Percentiles rank a stretch among this genome's conserved stretches.
Evolutionary conservation across 2,329 filamentous ascomycete genomes (phyloP).

Genomic region (Blumeria graminis): DNA sequence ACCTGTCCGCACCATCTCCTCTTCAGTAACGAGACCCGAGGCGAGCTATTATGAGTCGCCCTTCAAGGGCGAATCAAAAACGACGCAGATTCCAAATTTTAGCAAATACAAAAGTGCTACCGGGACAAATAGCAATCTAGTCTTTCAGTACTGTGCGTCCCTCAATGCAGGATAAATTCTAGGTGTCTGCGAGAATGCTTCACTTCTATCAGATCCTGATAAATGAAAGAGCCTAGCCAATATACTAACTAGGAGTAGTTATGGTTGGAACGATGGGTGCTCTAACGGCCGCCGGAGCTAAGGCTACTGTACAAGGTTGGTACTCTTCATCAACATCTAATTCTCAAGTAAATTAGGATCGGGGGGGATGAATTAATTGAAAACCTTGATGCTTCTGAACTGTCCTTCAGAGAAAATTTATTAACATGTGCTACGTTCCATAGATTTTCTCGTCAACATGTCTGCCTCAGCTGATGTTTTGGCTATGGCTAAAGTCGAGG

Average conservation of each 20-base stretch:
- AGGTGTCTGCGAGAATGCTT: not conserved
- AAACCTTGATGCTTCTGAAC: no score
- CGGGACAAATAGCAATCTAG: slow-evolving; percentile 48
- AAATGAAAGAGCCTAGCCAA: not conserved
- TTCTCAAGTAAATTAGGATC: not conserved
- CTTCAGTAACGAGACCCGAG: slow-evolving; percentile 13
- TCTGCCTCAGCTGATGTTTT: slow-evolving; percentile 94
- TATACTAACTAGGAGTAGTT: slow-evolving; percentile 19
- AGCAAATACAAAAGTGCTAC: slow-evolving; percentile 59
- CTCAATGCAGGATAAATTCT: not conserved
- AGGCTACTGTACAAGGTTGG: slow-evolving; percentile 78
- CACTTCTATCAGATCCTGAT: no score
- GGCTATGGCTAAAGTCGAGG: slow-evolving; percentile 98
- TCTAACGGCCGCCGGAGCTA: slow-evolving; percentile 76
- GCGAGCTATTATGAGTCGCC: slow-evolving; percentile 31
- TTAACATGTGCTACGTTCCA: slow-evolving; percentile 6
- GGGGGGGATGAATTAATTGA: not conserved
- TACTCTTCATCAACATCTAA: slow-evolving; percentile 25
- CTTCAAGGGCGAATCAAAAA: slow-evolving; percentile 28
- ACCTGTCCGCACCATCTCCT: slow-evolving; percentile 30
- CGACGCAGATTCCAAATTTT: slow-evolving; percentile 66
- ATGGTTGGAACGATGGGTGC: slow-evolving; percentile 94
- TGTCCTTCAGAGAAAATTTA: not conserved
- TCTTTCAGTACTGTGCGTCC: slow-evolving; percentile 57
- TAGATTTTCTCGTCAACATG: slow-evolving; percentile 99